These are phyloP conservation scores for Solanum virginianum DNA, from an alignment of 257 asterid genomes.

Conservation along the genomic window DNA sequence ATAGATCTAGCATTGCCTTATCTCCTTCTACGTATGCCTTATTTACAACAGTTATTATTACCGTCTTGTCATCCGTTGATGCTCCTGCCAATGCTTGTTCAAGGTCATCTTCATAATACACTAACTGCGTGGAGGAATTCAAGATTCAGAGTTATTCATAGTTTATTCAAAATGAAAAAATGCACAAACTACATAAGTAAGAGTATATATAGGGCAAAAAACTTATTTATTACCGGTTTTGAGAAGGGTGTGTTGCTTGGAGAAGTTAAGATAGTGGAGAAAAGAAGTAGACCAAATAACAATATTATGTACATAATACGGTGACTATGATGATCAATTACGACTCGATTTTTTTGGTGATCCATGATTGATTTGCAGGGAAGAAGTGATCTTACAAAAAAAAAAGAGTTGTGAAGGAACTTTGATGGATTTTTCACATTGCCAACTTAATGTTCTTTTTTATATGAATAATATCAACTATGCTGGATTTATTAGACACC, in stretches of 20 bases:
- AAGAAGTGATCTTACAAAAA: not conserved
- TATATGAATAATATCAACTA: not conserved
- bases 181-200: not conserved
- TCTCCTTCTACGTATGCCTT: slow-evolving; percentile 51
- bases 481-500: not conserved
- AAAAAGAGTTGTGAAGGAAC: not conserved
- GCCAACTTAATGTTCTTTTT: not conserved
- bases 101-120: slow-evolving; percentile 22
- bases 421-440: not conserved
- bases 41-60: slow-evolving; percentile 51
- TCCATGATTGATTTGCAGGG: not conserved
- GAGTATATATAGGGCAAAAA: not conserved
- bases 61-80: slow-evolving; percentile 31
- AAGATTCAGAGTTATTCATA: not conserved
- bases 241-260: not conserved
- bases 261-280: not conserved
- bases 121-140: not conserved
- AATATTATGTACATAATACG: not conserved
- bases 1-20: slow-evolving; percentile 64
- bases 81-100: slow-evolving; percentile 35
- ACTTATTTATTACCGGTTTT: not conserved
- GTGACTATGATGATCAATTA: not conserved
- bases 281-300: not conserved
- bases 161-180: not conserved
- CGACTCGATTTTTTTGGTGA: not conserved